phyloP scores from a whole-genome alignment of 192 early-diverging fungal genomes.

The Coemansia sp. region DNA sequence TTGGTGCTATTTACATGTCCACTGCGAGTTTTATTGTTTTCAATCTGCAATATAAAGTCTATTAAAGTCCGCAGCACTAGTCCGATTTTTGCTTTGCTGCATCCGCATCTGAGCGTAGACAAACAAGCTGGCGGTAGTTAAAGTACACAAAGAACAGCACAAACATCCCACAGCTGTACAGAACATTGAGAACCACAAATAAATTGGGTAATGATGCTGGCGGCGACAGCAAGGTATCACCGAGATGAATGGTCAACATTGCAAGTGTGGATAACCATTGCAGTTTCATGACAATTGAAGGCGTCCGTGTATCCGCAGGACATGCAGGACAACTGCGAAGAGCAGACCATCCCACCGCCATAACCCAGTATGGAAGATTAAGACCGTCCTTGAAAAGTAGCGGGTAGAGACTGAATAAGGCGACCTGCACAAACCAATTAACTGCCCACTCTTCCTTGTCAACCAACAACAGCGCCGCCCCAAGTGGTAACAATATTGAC shows the following conservation, averaged over 20 bases:
- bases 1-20: too few relatives aligned
- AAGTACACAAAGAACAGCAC: constrained; percentile 66
- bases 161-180: constrained; percentile 70
- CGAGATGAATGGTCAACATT: constrained; percentile 60
- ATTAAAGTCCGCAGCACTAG: constrained; percentile 2
- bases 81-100: constrained; percentile 33
- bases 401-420: constrained; percentile 89
- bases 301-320: constrained; percentile 16
- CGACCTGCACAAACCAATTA: constrained; percentile 72
- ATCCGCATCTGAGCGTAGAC: constrained; percentile 7
- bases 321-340: constrained; percentile 52
- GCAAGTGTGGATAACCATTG: constrained; percentile 33
- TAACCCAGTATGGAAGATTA: constrained; percentile 66
- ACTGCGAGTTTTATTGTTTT: too few relatives aligned
- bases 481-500: constrained; percentile 81
- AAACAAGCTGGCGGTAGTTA: constrained; percentile 62
- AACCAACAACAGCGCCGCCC: constrained; percentile 75
- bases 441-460: constrained; percentile 64
- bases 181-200: constrained; percentile 76
- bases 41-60: too few relatives aligned
- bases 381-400: constrained; percentile 77
- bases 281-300: constrained; percentile 9
- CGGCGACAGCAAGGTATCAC: constrained; percentile 61
- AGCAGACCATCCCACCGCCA: constrained; percentile 75
- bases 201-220: constrained; percentile 76